Conservation (phyloP, 768 basidiomycete species). For the Suillus discolor region DNA sequence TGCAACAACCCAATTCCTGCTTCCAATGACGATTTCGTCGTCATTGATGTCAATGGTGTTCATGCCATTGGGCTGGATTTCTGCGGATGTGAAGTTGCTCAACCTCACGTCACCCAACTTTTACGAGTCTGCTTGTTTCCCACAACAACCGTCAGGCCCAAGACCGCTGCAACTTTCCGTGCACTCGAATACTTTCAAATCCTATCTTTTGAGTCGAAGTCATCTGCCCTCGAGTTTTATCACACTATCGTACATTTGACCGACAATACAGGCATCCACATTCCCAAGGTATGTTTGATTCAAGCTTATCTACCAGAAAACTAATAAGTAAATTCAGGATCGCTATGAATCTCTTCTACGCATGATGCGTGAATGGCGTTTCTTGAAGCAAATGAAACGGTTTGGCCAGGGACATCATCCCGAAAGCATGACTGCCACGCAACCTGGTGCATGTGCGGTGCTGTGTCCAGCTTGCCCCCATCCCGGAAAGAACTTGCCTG, state of each 20-base stretch:
- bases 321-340: background rate
- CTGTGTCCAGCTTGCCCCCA: conserved; percentile 11
- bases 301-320: too few relatives aligned
- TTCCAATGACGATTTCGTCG: conserved; percentile 23
- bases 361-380: background rate
- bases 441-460: background rate
- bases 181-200: conserved; percentile 36
- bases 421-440: background rate
- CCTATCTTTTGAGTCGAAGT: conserved; percentile 33
- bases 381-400: background rate
- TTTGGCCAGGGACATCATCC: conserved; percentile 5
- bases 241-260: conserved; percentile 23
- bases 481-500: conserved; percentile 11
- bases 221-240: conserved; percentile 37
- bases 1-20: conserved; percentile 19
- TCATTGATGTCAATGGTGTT: conserved; percentile 23
- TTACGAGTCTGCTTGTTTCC: conserved; percentile 35
- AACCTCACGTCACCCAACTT: conserved; percentile 29
- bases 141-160: conserved; percentile 28
- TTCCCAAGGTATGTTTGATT: conserved; percentile 12
- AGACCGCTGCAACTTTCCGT: conserved; percentile 32
- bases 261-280: conserved; percentile 32
- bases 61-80: conserved; percentile 31
- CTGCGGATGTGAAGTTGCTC: conserved; percentile 30
- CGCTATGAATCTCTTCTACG: background rate